phyloP scores from a whole-genome alignment of 768 basidiomycete species.

The Mycena venus region DNA sequence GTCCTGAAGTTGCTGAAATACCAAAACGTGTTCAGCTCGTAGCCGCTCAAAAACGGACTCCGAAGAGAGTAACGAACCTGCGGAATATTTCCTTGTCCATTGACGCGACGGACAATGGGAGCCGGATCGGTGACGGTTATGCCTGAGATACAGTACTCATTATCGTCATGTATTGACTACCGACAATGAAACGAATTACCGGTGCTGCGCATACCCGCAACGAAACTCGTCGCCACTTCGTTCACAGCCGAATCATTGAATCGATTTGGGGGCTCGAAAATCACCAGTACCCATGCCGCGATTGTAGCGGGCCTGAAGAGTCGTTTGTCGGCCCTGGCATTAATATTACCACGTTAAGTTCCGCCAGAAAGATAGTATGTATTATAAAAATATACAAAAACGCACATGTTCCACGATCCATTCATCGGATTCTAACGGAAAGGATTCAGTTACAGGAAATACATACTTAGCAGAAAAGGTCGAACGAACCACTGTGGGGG shows the following conservation, averaged over 20 bases:
- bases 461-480: not conserved
- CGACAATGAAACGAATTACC: conserved; percentile 58
- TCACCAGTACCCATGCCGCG: conserved; percentile 69
- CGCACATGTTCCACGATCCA: conserved; percentile 83
- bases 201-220: conserved; percentile 62
- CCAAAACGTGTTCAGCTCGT: too few relatives aligned
- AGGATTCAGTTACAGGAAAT: not conserved
- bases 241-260: conserved; percentile 61
- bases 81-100: conserved; percentile 67
- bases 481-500: conserved; percentile 57
- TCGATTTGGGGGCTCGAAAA: conserved; percentile 73
- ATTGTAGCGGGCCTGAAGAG: conserved; percentile 71
- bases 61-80: conserved; percentile 49
- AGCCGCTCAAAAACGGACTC: too few relatives aligned
- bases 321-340: conserved; percentile 72
- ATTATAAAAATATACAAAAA: too few relatives aligned
- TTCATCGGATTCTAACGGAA: conserved; percentile 65
- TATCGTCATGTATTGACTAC: conserved; percentile 47
- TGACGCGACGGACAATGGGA: conserved; percentile 67
- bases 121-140: conserved; percentile 63
- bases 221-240: conserved; percentile 67
- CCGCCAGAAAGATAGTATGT: not conserved
- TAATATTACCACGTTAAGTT: conserved; percentile 46
- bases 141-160: conserved; percentile 58
- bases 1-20: conserved; percentile 61